Conservation (phyloP, 2,329 filamentous ascomycete genomes). For the Hypoxylon sp. region DNA sequence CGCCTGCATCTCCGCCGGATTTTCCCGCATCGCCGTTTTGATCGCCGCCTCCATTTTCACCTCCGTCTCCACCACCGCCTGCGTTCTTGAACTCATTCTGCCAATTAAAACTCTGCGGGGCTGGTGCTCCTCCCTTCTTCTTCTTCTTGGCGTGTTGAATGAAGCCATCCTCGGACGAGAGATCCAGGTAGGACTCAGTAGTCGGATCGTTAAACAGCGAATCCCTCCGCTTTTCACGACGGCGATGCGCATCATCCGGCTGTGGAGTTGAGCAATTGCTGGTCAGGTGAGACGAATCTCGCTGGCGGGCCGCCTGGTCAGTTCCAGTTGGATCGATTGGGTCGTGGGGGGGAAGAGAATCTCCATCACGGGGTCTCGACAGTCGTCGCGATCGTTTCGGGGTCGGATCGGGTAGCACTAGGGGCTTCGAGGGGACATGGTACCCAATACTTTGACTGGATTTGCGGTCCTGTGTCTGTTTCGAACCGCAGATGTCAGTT, state of each 20-base stretch:
- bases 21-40: conserved; percentile 53
- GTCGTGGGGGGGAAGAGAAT: conserved; percentile 29
- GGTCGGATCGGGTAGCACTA: conserved; percentile 50
- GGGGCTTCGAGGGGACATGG: conserved; percentile 42
- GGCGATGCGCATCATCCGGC: conserved; percentile 40
- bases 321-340: conserved; percentile 42
- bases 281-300: conserved; percentile 45
- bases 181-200: conserved; percentile 65
- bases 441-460: conserved; percentile 23
- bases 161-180: conserved; percentile 66
- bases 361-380: conserved; percentile 39
- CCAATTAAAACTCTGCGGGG: conserved; percentile 32
- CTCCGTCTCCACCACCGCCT: conserved; percentile 50
- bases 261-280: conserved; percentile 43
- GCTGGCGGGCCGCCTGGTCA: conserved; percentile 46
- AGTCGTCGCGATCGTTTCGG: conserved; percentile 55
- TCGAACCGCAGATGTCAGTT: conserved; percentile 39
- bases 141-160: conserved; percentile 68
- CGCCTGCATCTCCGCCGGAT: conserved; percentile 48
- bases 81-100: conserved; percentile 53
- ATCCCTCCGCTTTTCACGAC: conserved; percentile 48
- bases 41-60: conserved; percentile 51
- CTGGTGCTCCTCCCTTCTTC: conserved; percentile 29
- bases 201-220: conserved; percentile 61
- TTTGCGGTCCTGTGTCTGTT: conserved; percentile 38